Conservation (phyloP, 2,329 filamentous ascomycete genomes). For the Corinectria fuckeliana region DNA sequence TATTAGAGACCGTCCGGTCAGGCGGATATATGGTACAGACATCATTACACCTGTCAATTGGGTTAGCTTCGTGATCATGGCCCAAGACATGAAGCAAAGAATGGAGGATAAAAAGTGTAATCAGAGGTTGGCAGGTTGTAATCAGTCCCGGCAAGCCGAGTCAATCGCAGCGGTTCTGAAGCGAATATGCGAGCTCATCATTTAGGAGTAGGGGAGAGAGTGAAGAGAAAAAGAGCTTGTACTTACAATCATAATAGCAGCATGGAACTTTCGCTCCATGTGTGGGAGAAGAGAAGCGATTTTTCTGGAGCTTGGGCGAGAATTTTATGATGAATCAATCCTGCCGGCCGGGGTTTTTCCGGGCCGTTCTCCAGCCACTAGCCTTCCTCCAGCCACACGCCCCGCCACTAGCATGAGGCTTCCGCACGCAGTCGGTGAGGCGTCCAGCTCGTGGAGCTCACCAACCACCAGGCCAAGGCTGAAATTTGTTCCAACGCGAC, state of each 20-base stretch:
- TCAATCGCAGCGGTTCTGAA: slow-evolving; percentile 61
- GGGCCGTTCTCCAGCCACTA: background rate
- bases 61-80: slow-evolving; percentile 26
- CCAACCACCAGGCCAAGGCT: slow-evolving; percentile 40
- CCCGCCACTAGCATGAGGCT: slow-evolving; percentile 15
- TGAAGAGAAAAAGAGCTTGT: background rate
- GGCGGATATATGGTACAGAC: slow-evolving; percentile 45
- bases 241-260: slow-evolving; percentile 50
- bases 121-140: slow-evolving; percentile 51
- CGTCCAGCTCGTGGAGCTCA: slow-evolving; percentile 21
- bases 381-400: slow-evolving; percentile 26
- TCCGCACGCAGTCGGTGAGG: slow-evolving; percentile 11
- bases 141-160: slow-evolving; percentile 53
- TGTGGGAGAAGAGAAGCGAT: slow-evolving; percentile 22
- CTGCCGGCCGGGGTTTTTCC: slow-evolving; percentile 35
- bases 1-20: slow-evolving; percentile 42
- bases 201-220: slow-evolving; percentile 25
- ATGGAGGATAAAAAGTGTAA: slow-evolving; percentile 19
- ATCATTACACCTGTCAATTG: slow-evolving; percentile 45
- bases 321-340: slow-evolving; percentile 28
- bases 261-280: slow-evolving; percentile 42
- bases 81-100: slow-evolving; percentile 14
- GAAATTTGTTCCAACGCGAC: slow-evolving; percentile 45
- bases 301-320: slow-evolving; percentile 15
- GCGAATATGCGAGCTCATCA: slow-evolving; percentile 54